Evolutionary conservation across 2,329 filamentous ascomycete genomes (phyloP).

Genomic region (Orbilia brochopaga): DNA sequence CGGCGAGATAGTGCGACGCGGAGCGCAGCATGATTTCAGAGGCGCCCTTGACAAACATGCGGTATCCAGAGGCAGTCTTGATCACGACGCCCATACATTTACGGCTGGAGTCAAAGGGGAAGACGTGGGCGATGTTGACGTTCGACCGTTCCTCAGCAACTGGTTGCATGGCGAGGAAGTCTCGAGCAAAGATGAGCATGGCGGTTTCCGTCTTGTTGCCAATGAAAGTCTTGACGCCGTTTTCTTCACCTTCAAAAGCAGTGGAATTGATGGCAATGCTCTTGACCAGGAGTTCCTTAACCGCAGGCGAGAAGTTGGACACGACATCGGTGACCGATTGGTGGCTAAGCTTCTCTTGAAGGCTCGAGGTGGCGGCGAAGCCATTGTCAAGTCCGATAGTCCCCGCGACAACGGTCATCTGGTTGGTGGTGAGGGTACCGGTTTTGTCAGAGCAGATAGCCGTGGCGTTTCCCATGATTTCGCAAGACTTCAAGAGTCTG

Average conservation of each 20-base stretch:
- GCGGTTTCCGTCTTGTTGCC: conserved; percentile 81
- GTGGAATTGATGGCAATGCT: conserved; percentile 73
- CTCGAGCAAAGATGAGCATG: conserved; percentile 71
- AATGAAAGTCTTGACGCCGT: conserved; percentile 71
- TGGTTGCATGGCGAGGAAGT: conserved; percentile 71
- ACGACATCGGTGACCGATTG: conserved; percentile 50
- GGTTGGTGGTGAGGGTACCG: conserved; percentile 71
- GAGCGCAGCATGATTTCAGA: conserved; percentile 67
- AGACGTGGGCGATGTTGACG: conserved; percentile 67
- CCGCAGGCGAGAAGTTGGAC: conserved; percentile 53
- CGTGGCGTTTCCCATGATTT: conserved; percentile 81
- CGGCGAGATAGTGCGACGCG: conserved; percentile 58
- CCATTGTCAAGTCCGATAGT: conserved; percentile 65
- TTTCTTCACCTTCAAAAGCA: conserved; percentile 76
- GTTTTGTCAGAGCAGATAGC: conserved; percentile 74
- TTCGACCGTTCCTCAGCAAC: conserved; percentile 70
- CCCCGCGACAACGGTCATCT: conserved; percentile 71
- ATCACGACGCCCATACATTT: conserved; percentile 71
- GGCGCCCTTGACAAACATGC: conserved; percentile 65
- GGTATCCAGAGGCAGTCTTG: conserved; percentile 61
- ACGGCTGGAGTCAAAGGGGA: conserved; percentile 76
- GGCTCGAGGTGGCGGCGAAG: conserved; percentile 60
- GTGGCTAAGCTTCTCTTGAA: conserved; percentile 41
- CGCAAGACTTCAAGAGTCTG: conserved; percentile 76
- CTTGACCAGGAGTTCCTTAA: conserved; percentile 65